Evolutionary conservation across 2,329 filamentous ascomycete species (phyloP), one percentile per base, ranked within the genome.

Genomic region (Madurella mycetomatis): DNA sequence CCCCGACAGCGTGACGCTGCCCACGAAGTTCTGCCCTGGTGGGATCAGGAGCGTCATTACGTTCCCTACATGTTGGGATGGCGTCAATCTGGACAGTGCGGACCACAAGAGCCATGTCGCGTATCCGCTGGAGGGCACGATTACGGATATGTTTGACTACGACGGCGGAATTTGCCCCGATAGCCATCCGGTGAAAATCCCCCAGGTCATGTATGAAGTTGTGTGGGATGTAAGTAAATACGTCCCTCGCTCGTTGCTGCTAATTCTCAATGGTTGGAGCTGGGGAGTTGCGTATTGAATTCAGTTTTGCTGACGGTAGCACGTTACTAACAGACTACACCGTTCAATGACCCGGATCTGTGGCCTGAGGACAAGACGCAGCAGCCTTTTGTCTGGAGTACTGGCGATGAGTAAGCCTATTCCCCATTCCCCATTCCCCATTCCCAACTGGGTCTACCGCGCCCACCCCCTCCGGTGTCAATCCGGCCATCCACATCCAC

Each of bases 11-110:
- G 61, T 67, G 49, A 63, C 67, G 41, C 73, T 76, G 61, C 73
- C 73, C 3, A 66, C 64, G 0, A 60, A 65, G 44, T 69, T 67
- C 11, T 75, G 74, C 56, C 60, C 61, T 1, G 70, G 69, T 7
- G 72, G 74, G 16, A 73, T 75, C 56, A 73, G 74, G 67, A 72
- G 71, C 0, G 70, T 72, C 40, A 66, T 73, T 47, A 70, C 73
- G 34, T 76, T 75, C 61, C 69, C 68, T 4, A 65, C 69, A 15
- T 86, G 83, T 71, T 86, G 83, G 83, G 75, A 86, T 55, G 83
- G 83, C 17, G 69, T 72, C 45, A 76, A 83, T 58, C 60, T 81
- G 15, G 81, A 85, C 64, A 74, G 74, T 9, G 44, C 70, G 0
- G 73, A 84, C 65, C 81, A 85, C 66, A 63, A 64, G 44, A 59